Percentiles rank a stretch among this genome's conserved stretches.
These are phyloP conservation scores for Clathrus columnatus DNA, from an alignment of 768 basidiomycete species.

Conservation along the genomic window DNA sequence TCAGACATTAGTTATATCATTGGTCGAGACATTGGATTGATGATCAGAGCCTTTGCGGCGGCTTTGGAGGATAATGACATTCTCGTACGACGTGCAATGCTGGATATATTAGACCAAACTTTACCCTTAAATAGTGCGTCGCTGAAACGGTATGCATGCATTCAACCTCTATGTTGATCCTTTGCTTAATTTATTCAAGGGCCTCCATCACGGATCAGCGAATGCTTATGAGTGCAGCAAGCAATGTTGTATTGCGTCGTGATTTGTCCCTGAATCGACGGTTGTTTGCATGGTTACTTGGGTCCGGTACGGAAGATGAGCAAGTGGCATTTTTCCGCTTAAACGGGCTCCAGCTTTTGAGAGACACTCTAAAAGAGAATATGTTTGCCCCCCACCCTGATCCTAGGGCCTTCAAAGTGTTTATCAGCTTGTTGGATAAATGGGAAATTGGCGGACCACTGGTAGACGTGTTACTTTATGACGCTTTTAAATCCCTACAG, in stretches of 20 bases:
- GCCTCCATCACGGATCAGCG: slow-evolving; percentile 62
- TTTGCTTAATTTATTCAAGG: background rate
- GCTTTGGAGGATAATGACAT: slow-evolving; percentile 91
- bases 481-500: slow-evolving; percentile 69
- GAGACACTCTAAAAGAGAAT: slow-evolving; percentile 65
- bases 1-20: slow-evolving; percentile 61
- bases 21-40: slow-evolving; percentile 82
- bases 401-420: slow-evolving; percentile 89
- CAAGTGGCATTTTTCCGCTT: slow-evolving; percentile 65
- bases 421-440: slow-evolving; percentile 90
- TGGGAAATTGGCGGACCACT: slow-evolving; percentile 88
- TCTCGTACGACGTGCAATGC: slow-evolving; percentile 74
- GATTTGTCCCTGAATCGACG: slow-evolving; percentile 91
- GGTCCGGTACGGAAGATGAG: slow-evolving; percentile 70
- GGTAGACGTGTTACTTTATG: slow-evolving; percentile 70
- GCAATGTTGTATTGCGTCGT: slow-evolving; percentile 81
- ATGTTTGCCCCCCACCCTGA: slow-evolving; percentile 74
- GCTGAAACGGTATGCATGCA: slow-evolving; percentile 40
- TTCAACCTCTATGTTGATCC: background rate
- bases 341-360: slow-evolving; percentile 66
- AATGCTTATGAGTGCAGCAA: slow-evolving; percentile 81
- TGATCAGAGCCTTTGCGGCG: slow-evolving; percentile 88
- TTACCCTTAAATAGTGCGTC: slow-evolving; percentile 65
- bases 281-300: slow-evolving; percentile 88
- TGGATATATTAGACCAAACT: slow-evolving; percentile 78